phyloP scores from a whole-genome alignment of 2,329 filamentous ascomycete genomes.

The Ophiostoma pallidulum region DNA sequence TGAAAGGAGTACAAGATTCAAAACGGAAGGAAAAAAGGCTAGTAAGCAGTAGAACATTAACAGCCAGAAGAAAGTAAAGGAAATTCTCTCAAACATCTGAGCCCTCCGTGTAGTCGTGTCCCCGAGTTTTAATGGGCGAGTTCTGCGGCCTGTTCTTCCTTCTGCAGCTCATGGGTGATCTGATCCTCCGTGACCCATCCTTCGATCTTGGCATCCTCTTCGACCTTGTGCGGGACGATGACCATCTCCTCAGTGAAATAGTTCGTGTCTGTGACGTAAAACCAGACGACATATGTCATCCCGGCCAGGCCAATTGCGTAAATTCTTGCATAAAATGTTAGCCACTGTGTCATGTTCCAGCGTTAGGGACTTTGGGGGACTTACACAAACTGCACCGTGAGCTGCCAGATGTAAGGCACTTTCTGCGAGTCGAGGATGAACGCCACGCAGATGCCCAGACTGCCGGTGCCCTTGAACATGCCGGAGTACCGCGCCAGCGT shows the following conservation, averaged over 20 bases:
- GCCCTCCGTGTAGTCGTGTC: too few species aligned
- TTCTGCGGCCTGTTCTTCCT: neutral
- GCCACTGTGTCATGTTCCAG: too few species aligned
- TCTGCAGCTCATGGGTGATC: neutral
- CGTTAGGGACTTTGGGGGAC: too few species aligned
- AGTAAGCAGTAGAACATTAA: too few species aligned
- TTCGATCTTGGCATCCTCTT: constrained; percentile 1
- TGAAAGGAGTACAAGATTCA: too few species aligned
- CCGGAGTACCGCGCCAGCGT: constrained; percentile 5
- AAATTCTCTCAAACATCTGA: too few species aligned
- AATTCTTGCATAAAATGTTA: too few species aligned
- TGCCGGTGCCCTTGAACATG: constrained; percentile 1
- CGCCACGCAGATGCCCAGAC: constrained; percentile 5
- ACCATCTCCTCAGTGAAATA: constrained; percentile 7
- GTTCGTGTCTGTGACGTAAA: constrained; percentile 7
- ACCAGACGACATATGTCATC: neutral
- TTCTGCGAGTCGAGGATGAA: constrained; percentile 5
- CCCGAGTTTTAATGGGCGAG: too few species aligned
- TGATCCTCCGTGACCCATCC: constrained; percentile 1
- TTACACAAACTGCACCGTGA: too few species aligned
- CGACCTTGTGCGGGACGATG: constrained; percentile 3
- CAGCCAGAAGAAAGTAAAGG: too few species aligned
- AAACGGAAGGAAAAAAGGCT: too few species aligned
- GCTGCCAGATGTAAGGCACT: too few species aligned
- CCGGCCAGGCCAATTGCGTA: constrained; percentile 4